A percentile compares a stretch with the other conserved stretches of the same genome.
Conservation (phyloP, 2,329 filamentous ascomycete genomes). For the Fusarium oxysporum region DNA sequence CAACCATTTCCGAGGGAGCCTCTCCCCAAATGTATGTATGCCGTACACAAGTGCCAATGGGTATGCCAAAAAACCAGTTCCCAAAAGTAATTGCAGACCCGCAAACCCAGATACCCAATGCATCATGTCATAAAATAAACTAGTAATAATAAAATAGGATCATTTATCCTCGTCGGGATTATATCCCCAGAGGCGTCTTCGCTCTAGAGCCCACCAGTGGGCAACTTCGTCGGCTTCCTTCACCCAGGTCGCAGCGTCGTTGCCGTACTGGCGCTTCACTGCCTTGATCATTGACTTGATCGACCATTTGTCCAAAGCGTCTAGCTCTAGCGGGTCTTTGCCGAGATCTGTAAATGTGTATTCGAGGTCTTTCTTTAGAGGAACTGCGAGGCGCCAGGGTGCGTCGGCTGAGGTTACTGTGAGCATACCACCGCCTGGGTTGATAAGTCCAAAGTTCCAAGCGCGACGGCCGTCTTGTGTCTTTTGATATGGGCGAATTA, state of each 20-base stretch:
- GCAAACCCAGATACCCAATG: constrained; percentile 27
- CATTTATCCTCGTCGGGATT: constrained; percentile 25
- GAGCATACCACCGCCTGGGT: constrained; percentile 50
- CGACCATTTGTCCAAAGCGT: constrained; percentile 43
- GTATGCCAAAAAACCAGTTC: constrained; percentile 26
- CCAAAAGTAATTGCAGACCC: constrained; percentile 8
- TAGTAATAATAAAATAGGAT: neutral
- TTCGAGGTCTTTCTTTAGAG: constrained; percentile 47
- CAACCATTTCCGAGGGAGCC: constrained; percentile 28
- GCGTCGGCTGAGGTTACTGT: constrained; percentile 49
- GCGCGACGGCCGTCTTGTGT: constrained; percentile 39
- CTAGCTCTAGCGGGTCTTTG: constrained; percentile 46
- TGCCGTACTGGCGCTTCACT: constrained; percentile 38
- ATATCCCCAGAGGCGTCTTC: constrained; percentile 39
- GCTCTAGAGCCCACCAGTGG: constrained; percentile 37
- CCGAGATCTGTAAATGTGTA: constrained; percentile 49
- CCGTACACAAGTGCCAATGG: constrained; percentile 22
- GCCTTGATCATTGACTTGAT: constrained; percentile 39
- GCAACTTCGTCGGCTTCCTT: constrained; percentile 36
- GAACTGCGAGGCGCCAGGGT: constrained; percentile 48
- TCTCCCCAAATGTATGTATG: constrained; percentile 32
- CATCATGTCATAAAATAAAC: constrained; percentile 32
- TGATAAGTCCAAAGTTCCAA: constrained; percentile 52
- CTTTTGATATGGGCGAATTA: constrained; percentile 45
- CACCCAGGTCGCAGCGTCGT: constrained; percentile 46